Evolutionary conservation across 768 basidiomycete genomes (phyloP), one percentile per base, ranked within the genome.

Genomic region (Candolleomyces eurysporus): DNA sequence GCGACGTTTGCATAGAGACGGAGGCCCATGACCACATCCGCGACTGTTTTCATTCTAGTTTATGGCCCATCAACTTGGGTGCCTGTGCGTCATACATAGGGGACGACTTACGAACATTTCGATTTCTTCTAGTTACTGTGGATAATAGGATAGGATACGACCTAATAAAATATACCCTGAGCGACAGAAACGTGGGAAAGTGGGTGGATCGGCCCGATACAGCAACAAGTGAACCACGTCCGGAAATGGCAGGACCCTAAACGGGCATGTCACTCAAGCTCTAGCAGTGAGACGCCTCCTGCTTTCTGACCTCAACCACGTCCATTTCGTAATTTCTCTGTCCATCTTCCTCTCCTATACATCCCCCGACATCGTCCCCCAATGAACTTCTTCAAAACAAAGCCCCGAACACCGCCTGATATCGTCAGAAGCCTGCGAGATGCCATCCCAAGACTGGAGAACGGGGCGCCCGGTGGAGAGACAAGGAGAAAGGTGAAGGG

Each of bases 371-470:
- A 26, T 31, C 7, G 43, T 30, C 56, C 46, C 19, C n/a, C 10
- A 49, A 96, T 96, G 94, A 96, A 96, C 76, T 96, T 96, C 80
- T 96, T 96, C 87, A 94, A 93, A 79, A 87, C 91, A 21, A 96
- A 93, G 72, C 88, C 85, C 48, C 82, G 92, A 70, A 90, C 91
- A 39, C 95, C 95, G 8, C 86, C 92, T 51, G 94, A 97, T 70
- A 84, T 96, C 65, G 91, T 96, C 36, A 84, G 89, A 49, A 84
- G 88, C 53, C 79, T 96, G 52, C 82, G 88, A 36, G 94, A 96
- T 71, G 84, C 89, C 57, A 84, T 94, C 67, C 84, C 84, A 65
- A 87, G 82, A 72, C 79, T 97, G 59, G 94, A 96, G 65, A 72
- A 80, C 7, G 84, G 86, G 2, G 82, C 88, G 43, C 86, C 90